Conservation (phyloP, 2,329 filamentous ascomycete genomes). For the Pseudogymnoascus sp. region DNA sequence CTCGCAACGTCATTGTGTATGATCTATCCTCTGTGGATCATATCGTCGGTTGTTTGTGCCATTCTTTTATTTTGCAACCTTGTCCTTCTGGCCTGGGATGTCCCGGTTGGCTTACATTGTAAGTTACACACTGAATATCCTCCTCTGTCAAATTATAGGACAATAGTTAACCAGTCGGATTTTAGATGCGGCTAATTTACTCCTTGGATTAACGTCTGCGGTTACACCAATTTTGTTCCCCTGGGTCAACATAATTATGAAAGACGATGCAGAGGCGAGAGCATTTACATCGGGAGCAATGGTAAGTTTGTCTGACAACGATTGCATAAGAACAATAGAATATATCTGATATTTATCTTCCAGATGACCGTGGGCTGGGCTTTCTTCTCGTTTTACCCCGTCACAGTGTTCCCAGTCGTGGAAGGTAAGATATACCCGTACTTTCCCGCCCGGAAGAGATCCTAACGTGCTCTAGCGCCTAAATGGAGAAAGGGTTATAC, state of each 20-base stretch:
- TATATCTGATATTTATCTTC: neutral
- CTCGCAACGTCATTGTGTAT: conserved; percentile 28
- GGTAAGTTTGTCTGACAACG: conserved; percentile 13
- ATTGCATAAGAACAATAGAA: neutral
- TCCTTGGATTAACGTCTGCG: conserved; percentile 23
- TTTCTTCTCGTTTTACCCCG: conserved; percentile 26
- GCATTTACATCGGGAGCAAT: conserved; percentile 31
- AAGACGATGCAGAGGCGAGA: conserved; percentile 24
- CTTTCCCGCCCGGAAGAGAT: neutral
- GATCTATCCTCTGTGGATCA: conserved; percentile 30
- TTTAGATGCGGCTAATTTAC: conserved; percentile 16
- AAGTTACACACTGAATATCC: neutral
- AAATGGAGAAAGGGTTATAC: conserved; percentile 27
- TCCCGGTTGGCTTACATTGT: conserved; percentile 23
- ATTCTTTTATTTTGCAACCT: conserved; percentile 22
- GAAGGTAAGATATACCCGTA: conserved; percentile 15
- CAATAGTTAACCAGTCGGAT: conserved; percentile 6
- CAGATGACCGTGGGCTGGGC: conserved; percentile 30
- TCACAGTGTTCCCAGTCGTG: conserved; percentile 26
- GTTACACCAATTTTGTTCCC: conserved; percentile 25
- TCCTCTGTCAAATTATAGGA: neutral
- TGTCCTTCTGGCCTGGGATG: conserved; percentile 25
- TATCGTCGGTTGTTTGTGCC: conserved; percentile 22
- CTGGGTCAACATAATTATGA: conserved; percentile 26
- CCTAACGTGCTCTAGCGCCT: conserved; percentile 15